These are phyloP conservation scores for Phytopythium vexans DNA, from an alignment of 352 stramenopile species.

Conservation along the genomic window DNA sequence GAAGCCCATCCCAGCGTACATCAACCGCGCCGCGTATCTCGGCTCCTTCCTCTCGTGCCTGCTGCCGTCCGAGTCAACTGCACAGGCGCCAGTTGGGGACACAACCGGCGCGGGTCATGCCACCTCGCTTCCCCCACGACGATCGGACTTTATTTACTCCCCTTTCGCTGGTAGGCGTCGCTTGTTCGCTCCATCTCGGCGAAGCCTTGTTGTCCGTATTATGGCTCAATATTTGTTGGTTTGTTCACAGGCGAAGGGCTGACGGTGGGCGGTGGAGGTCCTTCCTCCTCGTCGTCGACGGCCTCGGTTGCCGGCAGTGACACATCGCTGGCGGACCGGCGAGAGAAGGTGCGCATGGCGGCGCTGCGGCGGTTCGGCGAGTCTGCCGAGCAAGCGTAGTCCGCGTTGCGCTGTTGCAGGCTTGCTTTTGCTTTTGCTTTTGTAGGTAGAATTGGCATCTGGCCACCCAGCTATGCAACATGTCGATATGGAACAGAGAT, in stretches of 20 bases:
- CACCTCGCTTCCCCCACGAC: slow-evolving; percentile 5
- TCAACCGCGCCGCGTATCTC: slow-evolving; percentile 94
- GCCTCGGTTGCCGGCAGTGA: slow-evolving; percentile 11
- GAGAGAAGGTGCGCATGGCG: slow-evolving; percentile 63
- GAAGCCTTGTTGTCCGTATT: not conserved
- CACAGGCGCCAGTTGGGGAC: slow-evolving; percentile 63
- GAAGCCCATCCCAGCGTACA: slow-evolving; percentile 82
- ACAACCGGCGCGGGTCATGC: slow-evolving; percentile 9
- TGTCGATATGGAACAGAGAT: too few relatives aligned
- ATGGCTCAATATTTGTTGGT: not conserved
- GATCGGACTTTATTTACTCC: slow-evolving; percentile 43
- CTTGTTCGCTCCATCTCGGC: not conserved
- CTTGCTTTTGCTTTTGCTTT: too few relatives aligned
- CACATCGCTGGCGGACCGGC: slow-evolving; percentile 43
- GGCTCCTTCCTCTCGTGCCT: slow-evolving; percentile 86
- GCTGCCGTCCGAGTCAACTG: slow-evolving; percentile 47
- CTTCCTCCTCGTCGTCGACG: slow-evolving; percentile 12
- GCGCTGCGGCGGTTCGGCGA: slow-evolving; percentile 48
- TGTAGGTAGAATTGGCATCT: too few relatives aligned
- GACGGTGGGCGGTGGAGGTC: slow-evolving; percentile 19
- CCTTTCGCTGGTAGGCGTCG: slow-evolving; percentile 52
- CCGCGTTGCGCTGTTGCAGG: too few relatives aligned
- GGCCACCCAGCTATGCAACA: too few relatives aligned
- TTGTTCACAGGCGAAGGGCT: slow-evolving; percentile 39
- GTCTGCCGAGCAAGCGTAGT: slow-evolving; percentile 11